Base-by-base conservation (phyloP, 2,329 filamentous ascomycete genomes). In the Ophiostoma tasmaniense region DNA sequence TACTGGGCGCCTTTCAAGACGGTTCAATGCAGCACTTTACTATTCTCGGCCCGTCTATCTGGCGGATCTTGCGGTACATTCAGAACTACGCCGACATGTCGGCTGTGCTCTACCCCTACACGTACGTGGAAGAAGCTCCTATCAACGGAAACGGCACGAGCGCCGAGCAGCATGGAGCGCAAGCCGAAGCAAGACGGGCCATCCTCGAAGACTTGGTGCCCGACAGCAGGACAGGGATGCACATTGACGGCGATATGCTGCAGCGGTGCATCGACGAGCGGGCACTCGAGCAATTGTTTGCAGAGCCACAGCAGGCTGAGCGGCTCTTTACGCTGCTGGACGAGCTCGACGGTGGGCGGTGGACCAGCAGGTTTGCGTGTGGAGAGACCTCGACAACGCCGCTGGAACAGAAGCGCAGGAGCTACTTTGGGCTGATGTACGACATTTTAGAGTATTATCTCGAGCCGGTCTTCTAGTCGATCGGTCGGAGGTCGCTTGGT, bases 1-100 rank as follows among this genome's bases (percentile, higher is more conserved):
- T 87, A 69, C 76, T 93, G 42, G 91, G 90, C 0, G 81, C 89
- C 7, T 85, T 85, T 7, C 82, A 92, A 42, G 87, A 91, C 74
- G 91, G 91, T 1, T 87, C 88, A 0, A 74, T 93, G 30, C 86
- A 86, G 71, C 85, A 90, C 69, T 89, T 97, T 73, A 85, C 85
- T 0, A 79, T 93, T 17, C 79, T 98, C 0, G 80, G 83, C 11
- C 74, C 84, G 22, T 78, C 84, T 1, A 84, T 89, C 8, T 90
- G 89, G 86, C 82, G 83, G 7, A 81, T 96, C 3, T 81, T 98
- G 5, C 84, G 84, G 69, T 87, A 94, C 71, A 76, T 97, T 1
- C 89, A 96, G 74, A 89, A 90, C 70, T 76, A 96, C 65, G 87
- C 86, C 35, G 76, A 83, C 64, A 76, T 78, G 33, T 84, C 82